These are phyloP conservation scores for Verticillium nonalfalfae DNA, from an alignment of 2,329 filamentous ascomycete genomes.

Conservation along the genomic window DNA sequence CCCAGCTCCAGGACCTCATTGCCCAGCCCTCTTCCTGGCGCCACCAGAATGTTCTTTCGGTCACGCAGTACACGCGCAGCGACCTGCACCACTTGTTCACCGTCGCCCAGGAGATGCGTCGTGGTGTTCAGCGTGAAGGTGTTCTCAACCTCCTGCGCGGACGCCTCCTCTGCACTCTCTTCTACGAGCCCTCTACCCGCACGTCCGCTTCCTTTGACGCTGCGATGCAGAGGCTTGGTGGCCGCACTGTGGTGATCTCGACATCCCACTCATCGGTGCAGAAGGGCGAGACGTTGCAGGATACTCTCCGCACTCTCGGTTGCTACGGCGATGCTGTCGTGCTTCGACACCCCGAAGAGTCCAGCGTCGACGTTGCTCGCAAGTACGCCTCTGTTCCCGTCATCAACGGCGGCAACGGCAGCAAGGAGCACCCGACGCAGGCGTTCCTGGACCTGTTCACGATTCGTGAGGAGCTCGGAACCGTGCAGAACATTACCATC, in stretches of 20 bases:
- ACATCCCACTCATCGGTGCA: conserved; percentile 82
- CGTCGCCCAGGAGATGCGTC: conserved; percentile 94
- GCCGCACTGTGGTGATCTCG: conserved; percentile 74
- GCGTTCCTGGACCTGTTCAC: conserved; percentile 97
- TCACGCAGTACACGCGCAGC: conserved; percentile 79
- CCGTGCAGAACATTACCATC: conserved; percentile 89
- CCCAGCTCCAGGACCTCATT: conserved; percentile 66
- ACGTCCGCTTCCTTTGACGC: conserved; percentile 96
- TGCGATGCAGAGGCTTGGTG: conserved; percentile 96
- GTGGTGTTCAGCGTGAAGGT: conserved; percentile 88
- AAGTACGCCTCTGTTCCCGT: conserved; percentile 87
- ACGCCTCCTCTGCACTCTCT: conserved; percentile 82
- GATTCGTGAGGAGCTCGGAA: conserved; percentile 94
- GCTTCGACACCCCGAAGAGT: conserved; percentile 84
- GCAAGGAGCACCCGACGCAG: conserved; percentile 93
- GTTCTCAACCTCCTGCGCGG: conserved; percentile 82
- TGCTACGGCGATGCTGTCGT: conserved; percentile 95
- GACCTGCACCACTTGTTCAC: conserved; percentile 94
- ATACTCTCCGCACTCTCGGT: conserved; percentile 86
- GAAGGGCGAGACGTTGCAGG: conserved; percentile 91
- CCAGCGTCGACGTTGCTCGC: conserved; percentile 72
- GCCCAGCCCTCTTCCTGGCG: conserved; percentile 77
- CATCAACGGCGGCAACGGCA: conserved; percentile 96
- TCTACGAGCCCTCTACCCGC: conserved; percentile 95
- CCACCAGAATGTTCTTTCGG: conserved; percentile 82